A percentile compares a stretch with the other conserved stretches of the same genome.
phyloP scores from a whole-genome alignment of 495 filamentous ascomycete species.

The Cercophora sp. region DNA sequence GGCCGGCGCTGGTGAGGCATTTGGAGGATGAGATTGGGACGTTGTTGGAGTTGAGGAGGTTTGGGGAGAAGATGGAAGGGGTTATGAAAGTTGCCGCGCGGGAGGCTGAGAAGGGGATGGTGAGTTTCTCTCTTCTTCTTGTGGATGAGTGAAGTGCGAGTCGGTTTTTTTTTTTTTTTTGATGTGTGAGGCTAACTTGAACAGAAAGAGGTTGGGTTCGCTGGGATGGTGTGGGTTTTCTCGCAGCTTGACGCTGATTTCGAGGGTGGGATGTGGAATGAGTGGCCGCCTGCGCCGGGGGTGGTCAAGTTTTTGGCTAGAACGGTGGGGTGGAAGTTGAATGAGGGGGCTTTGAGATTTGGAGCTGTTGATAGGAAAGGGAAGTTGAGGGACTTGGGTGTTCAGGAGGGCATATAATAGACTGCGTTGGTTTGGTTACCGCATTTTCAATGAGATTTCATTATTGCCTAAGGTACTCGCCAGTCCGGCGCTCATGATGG shows the following conservation, averaged over 20 bases:
- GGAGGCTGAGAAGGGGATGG: slow-evolving; percentile 29
- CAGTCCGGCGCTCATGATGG: no score
- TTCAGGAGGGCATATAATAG: neutral
- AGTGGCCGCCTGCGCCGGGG: slow-evolving; percentile 31
- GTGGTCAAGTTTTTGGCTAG: slow-evolving; percentile 21
- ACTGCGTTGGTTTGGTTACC: neutral
- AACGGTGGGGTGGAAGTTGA: slow-evolving; percentile 24
- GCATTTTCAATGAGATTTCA: no score
- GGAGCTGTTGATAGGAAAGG: slow-evolving; percentile 26
- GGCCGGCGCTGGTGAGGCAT: slow-evolving; percentile 31
- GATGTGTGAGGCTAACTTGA: no score
- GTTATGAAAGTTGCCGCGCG: slow-evolving; percentile 2
- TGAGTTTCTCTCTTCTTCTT: neutral
- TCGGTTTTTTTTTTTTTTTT: no score
- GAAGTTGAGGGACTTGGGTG: slow-evolving; percentile 25
- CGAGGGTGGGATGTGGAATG: slow-evolving; percentile 29
- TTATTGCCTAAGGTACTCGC: no score
- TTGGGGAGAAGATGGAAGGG: slow-evolving; percentile 30
- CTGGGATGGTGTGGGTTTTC: slow-evolving; percentile 23
- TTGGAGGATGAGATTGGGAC: slow-evolving; percentile 43
- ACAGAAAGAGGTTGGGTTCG: slow-evolving; percentile 18
- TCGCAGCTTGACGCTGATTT: slow-evolving; percentile 44
- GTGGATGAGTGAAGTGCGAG: neutral
- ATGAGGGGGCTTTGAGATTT: slow-evolving; percentile 32
- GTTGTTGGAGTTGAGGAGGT: slow-evolving; percentile 24